phyloP scores from a whole-genome alignment of 768 basidiomycete genomes.

The Tylopilus cervinicoccineus region DNA sequence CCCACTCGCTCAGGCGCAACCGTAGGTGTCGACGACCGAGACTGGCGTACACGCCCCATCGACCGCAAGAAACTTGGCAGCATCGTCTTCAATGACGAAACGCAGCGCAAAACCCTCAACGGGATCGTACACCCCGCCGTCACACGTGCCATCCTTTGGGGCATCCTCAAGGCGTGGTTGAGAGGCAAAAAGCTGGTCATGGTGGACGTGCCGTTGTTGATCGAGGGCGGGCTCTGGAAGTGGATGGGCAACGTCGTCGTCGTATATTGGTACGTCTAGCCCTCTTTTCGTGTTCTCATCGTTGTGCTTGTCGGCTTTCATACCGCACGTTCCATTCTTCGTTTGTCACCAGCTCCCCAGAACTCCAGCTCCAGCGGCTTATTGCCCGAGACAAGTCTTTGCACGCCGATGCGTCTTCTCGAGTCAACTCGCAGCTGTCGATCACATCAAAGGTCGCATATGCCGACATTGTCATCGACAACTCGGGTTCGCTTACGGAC shows the following conservation, averaged over 20 bases:
- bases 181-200: slow-evolving; percentile 75
- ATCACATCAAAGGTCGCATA: slow-evolving; percentile 77
- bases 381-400: slow-evolving; percentile 70
- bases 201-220: slow-evolving; percentile 87
- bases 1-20: neutral
- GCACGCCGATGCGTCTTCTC: slow-evolving; percentile 61
- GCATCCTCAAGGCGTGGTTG: slow-evolving; percentile 68
- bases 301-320: too few relatives aligned
- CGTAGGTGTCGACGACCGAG: neutral
- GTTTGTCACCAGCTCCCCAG: slow-evolving; percentile 74
- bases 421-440: slow-evolving; percentile 78
- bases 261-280: slow-evolving; percentile 80
- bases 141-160: slow-evolving; percentile 68
- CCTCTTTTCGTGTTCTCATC: neutral
- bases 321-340: neutral
- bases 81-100: slow-evolving; percentile 79
- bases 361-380: slow-evolving; percentile 80
- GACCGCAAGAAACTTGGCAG: slow-evolving; percentile 80
- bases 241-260: slow-evolving; percentile 83
- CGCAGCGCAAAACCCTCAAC: slow-evolving; percentile 71
- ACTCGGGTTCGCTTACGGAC: slow-evolving; percentile 72
- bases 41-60: slow-evolving; percentile 55
- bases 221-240: slow-evolving; percentile 83
- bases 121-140: slow-evolving; percentile 90
- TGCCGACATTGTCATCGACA: slow-evolving; percentile 85